Evolutionary conservation across 73 alveolate species (phyloP).

Genomic region (Paramecium sexaurelia): DNA sequence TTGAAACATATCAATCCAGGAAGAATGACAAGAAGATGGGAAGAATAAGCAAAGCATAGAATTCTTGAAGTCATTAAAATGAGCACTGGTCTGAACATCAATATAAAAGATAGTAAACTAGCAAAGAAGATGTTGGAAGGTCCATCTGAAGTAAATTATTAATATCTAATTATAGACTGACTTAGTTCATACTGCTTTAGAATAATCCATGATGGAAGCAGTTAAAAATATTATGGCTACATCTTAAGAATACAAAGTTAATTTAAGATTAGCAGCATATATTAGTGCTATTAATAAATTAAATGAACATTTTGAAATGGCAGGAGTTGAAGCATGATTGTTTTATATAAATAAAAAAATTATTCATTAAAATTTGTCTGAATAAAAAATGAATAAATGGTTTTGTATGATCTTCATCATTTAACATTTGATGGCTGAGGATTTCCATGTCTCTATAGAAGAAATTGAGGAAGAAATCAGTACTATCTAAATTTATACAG

Average conservation of each 20-base stretch:
- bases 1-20: constrained; percentile 85
- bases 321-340: constrained; percentile 61
- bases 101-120: constrained; percentile 59
- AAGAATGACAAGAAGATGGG: constrained; percentile 84
- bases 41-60: constrained; percentile 72
- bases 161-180: constrained; percentile 71
- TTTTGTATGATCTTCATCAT: background rate
- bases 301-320: constrained; percentile 64
- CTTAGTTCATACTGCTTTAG: constrained; percentile 68
- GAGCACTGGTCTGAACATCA: constrained; percentile 62
- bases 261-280: constrained; percentile 83
- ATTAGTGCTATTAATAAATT: constrained; percentile 79
- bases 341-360: background rate
- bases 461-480: constrained; percentile 48
- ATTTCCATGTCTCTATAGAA: background rate
- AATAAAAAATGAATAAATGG: background rate
- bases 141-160: constrained; percentile 73
- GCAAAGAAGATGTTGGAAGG: constrained; percentile 72
- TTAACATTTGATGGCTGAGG: background rate
- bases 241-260: constrained; percentile 59
- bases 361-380: background rate
- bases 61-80: constrained; percentile 41
- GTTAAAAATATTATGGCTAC: constrained; percentile 39
- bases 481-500: background rate
- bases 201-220: constrained; percentile 70